Percentiles rank a stretch among this genome's conserved stretches.
These are phyloP conservation scores for Umbelopsis sp. DNA, from an alignment of 371 early-diverging fungal species.

Conservation along the genomic window DNA sequence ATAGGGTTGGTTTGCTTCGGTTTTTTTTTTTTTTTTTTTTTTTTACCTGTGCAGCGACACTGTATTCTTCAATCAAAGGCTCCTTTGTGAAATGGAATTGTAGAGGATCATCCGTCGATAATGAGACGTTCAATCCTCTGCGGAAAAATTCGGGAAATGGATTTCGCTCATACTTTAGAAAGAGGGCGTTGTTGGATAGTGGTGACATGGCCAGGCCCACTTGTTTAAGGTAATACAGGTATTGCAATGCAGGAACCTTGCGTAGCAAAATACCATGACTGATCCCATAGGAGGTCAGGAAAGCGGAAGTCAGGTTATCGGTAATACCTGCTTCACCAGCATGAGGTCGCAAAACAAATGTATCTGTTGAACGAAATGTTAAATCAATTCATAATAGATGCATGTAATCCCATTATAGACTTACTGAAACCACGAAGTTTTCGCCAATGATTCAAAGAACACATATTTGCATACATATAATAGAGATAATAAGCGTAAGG, in stretches of 20 bases:
- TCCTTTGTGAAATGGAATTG: conserved; percentile 97
- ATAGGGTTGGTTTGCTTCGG: neutral
- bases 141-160: conserved; percentile 89
- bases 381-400: too few relatives aligned
- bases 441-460: conserved; percentile 79
- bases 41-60: conserved; percentile 82
- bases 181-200: conserved; percentile 91
- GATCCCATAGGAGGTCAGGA: conserved; percentile 83
- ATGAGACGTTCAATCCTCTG: conserved; percentile 86
- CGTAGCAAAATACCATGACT: conserved; percentile 90
- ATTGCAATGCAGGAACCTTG: conserved; percentile 91
- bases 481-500: conserved; percentile 93
- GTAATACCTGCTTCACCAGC: conserved; percentile 95
- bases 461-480: conserved; percentile 89
- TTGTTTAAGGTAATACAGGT: conserved; percentile 89
- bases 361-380: conserved; percentile 43
- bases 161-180: conserved; percentile 89
- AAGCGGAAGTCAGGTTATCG: conserved; percentile 87
- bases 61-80: conserved; percentile 95
- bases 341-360: conserved; percentile 90
- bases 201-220: conserved; percentile 96
- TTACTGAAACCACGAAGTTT: conserved; percentile 70
- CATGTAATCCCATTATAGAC: conserved; percentile 18
- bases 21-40: neutral
- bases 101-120: conserved; percentile 94